phyloP scores from a whole-genome alignment of 305 asterid genomes.

The Solanum hybrid region DNA sequence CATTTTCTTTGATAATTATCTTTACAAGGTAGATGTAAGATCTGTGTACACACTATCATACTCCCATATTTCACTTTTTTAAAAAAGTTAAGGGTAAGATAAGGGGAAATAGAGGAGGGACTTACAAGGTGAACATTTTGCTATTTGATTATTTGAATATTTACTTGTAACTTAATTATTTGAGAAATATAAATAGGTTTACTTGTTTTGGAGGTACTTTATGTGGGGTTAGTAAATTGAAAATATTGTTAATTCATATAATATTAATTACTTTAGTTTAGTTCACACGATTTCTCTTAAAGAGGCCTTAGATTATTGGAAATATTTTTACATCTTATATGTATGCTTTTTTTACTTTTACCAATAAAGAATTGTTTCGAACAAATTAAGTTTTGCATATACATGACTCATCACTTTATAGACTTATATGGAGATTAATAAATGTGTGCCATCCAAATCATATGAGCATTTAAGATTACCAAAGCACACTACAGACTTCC shows the following conservation, averaged over 20 bases:
- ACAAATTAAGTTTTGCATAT: background rate
- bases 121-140: too few relatives aligned
- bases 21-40: background rate
- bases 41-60: background rate
- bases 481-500: background rate
- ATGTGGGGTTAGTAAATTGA: too few relatives aligned
- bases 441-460: background rate
- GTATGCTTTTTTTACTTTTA: background rate
- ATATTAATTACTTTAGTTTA: background rate
- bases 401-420: background rate
- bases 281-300: background rate
- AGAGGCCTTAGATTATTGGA: background rate
- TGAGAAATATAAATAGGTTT: too few relatives aligned
- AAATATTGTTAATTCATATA: too few relatives aligned
- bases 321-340: too few relatives aligned
- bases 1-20: background rate
- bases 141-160: too few relatives aligned
- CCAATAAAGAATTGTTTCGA: background rate
- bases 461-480: background rate
- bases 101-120: too few relatives aligned
- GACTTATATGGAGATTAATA: background rate
- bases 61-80: background rate
- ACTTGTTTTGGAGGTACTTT: too few relatives aligned
- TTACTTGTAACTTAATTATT: too few relatives aligned
- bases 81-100: background rate